Base-by-base conservation (phyloP, 2,329 filamentous ascomycete species). In the Onygena corvina region DNA sequence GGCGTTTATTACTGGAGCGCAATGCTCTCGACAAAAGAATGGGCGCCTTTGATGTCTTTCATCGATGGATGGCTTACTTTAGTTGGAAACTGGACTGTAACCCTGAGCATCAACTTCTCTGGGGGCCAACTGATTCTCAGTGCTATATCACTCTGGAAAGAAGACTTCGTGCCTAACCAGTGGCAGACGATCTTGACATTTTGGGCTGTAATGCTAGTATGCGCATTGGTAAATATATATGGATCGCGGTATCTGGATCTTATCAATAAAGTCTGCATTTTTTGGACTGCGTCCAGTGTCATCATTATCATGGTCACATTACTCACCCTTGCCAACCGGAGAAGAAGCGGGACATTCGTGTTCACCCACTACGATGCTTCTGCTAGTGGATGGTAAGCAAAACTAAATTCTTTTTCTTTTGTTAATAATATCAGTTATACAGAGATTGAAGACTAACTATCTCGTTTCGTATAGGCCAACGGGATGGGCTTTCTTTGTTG, bases 401-500 rank as follows among this genome's bases (percentile, higher is more conserved):
- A 33, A n/a, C n/a, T n/a, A n/a, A n/a, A n/a, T n/a, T n/a, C n/a
- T n/a, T n/a, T n/a, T n/a, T n/a, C 25, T 48, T 54, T 47, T 47
- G 58, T 34, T 58, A 46, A 46, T 29, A 7, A 12, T 45, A 3
- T 16, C 20, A 25, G 29, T 27, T 46, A 9, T 27, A n/a, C n/a
- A n/a, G n/a, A n/a, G n/a, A n/a, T n/a, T n/a, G n/a, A n/a, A n/a
- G n/a, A n/a, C n/a, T n/a, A n/a, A n/a, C n/a, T n/a, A n/a, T n/a
- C n/a, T n/a, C n/a, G n/a, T n/a, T n/a, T n/a, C n/a, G n/a, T n/a
- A n/a, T n/a, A 73, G 71, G 77, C 78, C 80, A 3, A 65, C 70
- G 18, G 82, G 80, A 29, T 86, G 81, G 81, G 78, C 81, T 0
- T 85, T 84, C 64, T 85, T 84, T 58, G 79, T 85, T 29, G 81